Percentiles rank a stretch among this genome's conserved stretches.
Conservation (phyloP, 768 basidiomycete genomes). For the Dentipellis sp. region DNA sequence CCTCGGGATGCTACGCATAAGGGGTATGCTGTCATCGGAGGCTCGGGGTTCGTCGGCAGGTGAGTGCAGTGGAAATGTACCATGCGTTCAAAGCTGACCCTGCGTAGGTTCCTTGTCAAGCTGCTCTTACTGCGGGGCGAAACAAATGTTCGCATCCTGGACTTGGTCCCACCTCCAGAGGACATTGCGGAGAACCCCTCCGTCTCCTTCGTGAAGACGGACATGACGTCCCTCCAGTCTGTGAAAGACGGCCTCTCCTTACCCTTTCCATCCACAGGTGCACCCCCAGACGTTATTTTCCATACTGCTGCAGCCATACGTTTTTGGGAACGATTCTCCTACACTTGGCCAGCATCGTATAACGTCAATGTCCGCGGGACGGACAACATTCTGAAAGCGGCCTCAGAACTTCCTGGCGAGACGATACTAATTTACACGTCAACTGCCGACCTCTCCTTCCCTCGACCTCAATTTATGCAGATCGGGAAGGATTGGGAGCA, state of each 20-base stretch:
- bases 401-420: conserved; percentile 23
- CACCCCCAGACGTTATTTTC: conserved; percentile 16
- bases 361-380: conserved; percentile 45
- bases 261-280: conserved; percentile 15
- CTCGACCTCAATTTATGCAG: conserved; percentile 26
- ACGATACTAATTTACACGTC: conserved; percentile 38
- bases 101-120: conserved; percentile 23
- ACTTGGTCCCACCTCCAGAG: conserved; percentile 20
- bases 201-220: conserved; percentile 22
- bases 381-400: conserved; percentile 31
- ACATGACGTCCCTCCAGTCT: conserved; percentile 23
- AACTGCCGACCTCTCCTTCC: conserved; percentile 37
- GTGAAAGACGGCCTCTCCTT: conserved; percentile 18
- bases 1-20: conserved; percentile 17
- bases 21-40: conserved; percentile 24
- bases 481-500: conserved; percentile 17
- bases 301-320: conserved; percentile 17
- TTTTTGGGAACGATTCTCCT: conserved; percentile 17
- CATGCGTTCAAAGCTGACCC: not conserved
- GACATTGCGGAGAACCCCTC: conserved; percentile 18
- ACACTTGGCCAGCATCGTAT: conserved; percentile 12
- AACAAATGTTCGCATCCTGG: conserved; percentile 23
- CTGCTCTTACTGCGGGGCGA: conserved; percentile 27
- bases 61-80: not conserved
- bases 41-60: conserved; percentile 27